Percentiles rank a stretch among this genome's conserved stretches.
Conservation (phyloP, 169 alveolate species). For the Miamiensis avidus region DNA sequence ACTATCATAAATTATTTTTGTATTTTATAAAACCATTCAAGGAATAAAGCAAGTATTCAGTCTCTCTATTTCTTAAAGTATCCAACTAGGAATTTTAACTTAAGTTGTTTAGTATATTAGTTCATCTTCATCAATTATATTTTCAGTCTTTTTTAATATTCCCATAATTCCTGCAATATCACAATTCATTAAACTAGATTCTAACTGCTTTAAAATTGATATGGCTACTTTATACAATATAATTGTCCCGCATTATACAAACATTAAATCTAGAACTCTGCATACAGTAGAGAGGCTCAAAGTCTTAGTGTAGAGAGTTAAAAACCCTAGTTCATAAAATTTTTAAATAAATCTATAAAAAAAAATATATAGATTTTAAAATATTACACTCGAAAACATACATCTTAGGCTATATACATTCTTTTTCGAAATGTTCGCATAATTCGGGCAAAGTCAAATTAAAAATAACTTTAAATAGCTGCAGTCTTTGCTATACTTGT, state of each 20-base stretch:
- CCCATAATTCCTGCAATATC: background rate
- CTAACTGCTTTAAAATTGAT: background rate
- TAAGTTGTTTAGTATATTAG: background rate
- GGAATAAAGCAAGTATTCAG: background rate
- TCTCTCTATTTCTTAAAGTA: background rate
- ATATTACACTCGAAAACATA: constrained; percentile 67
- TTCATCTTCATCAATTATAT: background rate
- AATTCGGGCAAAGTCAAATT: constrained; percentile 66
- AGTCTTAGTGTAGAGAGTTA: background rate
- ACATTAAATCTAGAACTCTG: background rate
- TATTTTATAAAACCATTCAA: too few relatives aligned
- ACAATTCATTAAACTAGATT: background rate
- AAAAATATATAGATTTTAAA: constrained; percentile 53
- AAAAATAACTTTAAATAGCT: constrained; percentile 67
- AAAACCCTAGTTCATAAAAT: background rate
- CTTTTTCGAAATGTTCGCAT: constrained; percentile 70
- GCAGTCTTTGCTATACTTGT: constrained; percentile 55
- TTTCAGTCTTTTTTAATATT: background rate
- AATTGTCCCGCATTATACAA: background rate
- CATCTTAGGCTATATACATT: constrained; percentile 61
- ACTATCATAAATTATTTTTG: too few relatives aligned
- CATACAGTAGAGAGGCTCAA: background rate
- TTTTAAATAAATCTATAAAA: too few relatives aligned
- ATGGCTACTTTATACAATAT: background rate
- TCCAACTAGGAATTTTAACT: constrained; percentile 7